These are phyloP conservation scores for Xylaria castorea DNA, from an alignment of 495 filamentous ascomycete species.

Conservation along the genomic window DNA sequence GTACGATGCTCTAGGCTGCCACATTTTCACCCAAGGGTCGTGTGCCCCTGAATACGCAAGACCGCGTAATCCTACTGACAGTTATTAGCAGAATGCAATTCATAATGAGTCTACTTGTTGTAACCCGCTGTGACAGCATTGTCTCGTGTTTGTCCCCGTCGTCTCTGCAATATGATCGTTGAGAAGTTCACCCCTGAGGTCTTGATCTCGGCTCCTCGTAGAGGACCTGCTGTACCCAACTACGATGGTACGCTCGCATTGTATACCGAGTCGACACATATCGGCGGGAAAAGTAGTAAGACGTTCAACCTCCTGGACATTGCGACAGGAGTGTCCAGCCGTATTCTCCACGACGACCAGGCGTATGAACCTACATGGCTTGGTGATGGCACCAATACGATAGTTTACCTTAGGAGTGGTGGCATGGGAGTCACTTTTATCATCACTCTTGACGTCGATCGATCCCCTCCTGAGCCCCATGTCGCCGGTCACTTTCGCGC, in stretches of 20 bases:
- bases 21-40: background rate
- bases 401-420: constrained; percentile 32
- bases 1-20: constrained; percentile 13
- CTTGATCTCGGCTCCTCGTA: constrained; percentile 30
- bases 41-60: background rate
- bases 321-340: constrained; percentile 25
- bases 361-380: constrained; percentile 37
- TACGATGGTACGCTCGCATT: constrained; percentile 37
- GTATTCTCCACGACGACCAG: constrained; percentile 31
- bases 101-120: background rate
- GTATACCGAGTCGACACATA: constrained; percentile 36
- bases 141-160: background rate
- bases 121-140: background rate
- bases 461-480: constrained; percentile 16
- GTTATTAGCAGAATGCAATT: background rate
- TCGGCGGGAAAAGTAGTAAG: constrained; percentile 31
- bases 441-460: constrained; percentile 28
- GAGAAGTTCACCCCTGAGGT: constrained; percentile 35
- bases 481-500: constrained; percentile 30
- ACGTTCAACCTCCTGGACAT: constrained; percentile 36
- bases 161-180: constrained; percentile 28
- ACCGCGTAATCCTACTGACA: constrained; percentile 7
- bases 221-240: constrained; percentile 33
- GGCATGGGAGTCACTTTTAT: constrained; percentile 35
- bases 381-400: constrained; percentile 27